Evolutionary conservation across 768 basidiomycete species (phyloP).

Genomic region (Amylocystis lapponica): DNA sequence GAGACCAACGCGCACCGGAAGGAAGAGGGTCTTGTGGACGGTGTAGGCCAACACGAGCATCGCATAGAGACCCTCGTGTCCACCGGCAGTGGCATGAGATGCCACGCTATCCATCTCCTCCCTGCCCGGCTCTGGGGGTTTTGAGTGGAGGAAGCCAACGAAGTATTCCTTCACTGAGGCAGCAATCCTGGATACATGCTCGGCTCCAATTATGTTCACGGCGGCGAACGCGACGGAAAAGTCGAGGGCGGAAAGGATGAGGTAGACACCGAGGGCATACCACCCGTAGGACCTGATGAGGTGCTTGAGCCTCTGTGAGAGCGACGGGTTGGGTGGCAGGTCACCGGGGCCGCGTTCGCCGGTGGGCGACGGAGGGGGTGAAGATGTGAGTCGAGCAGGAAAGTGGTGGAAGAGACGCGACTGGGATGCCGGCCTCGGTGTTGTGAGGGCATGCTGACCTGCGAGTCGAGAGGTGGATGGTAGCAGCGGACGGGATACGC

Average conservation of each 20-base stretch:
- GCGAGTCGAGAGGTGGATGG: slow-evolving; percentile 39
- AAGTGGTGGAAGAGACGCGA: slow-evolving; percentile 48
- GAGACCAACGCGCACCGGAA: slow-evolving; percentile 84
- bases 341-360: slow-evolving; percentile 8
- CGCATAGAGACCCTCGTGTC: slow-evolving; percentile 79
- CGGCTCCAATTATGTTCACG: slow-evolving; percentile 85
- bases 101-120: slow-evolving; percentile 52
- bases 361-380: slow-evolving; percentile 29
- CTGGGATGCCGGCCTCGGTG: too few species aligned
- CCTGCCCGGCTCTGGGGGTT: slow-evolving; percentile 58
- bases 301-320: slow-evolving; percentile 69
- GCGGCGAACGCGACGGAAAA: slow-evolving; percentile 80
- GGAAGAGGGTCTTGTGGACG: slow-evolving; percentile 90
- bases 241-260: slow-evolving; percentile 68
- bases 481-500: slow-evolving; percentile 39
- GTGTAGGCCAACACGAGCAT: slow-evolving; percentile 92
- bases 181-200: slow-evolving; percentile 73
- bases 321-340: slow-evolving; percentile 44
- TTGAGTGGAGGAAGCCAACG: slow-evolving; percentile 39
- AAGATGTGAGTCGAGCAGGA: slow-evolving; percentile 41
- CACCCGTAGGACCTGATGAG: slow-evolving; percentile 92
- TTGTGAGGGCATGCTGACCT: slow-evolving; percentile 24
- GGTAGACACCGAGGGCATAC: slow-evolving; percentile 92
- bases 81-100: slow-evolving; percentile 26
- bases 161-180: slow-evolving; percentile 48